phyloP scores from a whole-genome alignment of 2,329 filamentous ascomycete species.

The Paraphoma chrysanthemicola region DNA sequence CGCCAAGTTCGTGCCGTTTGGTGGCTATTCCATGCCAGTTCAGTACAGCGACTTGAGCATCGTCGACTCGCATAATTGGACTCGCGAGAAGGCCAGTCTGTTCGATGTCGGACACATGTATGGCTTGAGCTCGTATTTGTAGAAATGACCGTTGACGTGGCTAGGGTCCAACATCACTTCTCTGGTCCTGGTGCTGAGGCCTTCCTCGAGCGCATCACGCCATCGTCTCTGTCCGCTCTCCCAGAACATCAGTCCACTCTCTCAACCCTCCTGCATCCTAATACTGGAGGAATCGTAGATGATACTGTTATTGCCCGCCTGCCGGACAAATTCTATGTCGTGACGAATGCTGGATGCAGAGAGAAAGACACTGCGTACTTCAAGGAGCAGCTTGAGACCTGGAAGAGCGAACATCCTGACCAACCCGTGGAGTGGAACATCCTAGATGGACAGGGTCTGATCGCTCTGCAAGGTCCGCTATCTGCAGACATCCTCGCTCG shows the following conservation, averaged over 20 bases:
- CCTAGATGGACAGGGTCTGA: slow-evolving; percentile 74
- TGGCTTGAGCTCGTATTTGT: slow-evolving; percentile 13
- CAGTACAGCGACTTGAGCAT: slow-evolving; percentile 82
- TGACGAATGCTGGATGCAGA: slow-evolving; percentile 92
- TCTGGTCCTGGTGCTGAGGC: slow-evolving; percentile 78
- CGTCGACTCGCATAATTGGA: slow-evolving; percentile 87
- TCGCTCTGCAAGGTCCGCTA: slow-evolving; percentile 89
- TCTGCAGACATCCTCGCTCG: slow-evolving; percentile 72
- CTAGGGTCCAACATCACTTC: slow-evolving; percentile 80
- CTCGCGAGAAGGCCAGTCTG: slow-evolving; percentile 82
- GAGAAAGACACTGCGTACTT: slow-evolving; percentile 88
- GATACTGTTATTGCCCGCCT: slow-evolving; percentile 90
- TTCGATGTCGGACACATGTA: slow-evolving; percentile 99
- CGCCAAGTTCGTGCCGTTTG: slow-evolving; percentile 97
- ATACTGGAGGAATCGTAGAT: slow-evolving; percentile 89
- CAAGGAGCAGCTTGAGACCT: slow-evolving; percentile 67
- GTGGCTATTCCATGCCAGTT: slow-evolving; percentile 90
- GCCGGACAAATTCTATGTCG: slow-evolving; percentile 76
- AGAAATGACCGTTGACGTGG: slow-evolving; percentile 4
- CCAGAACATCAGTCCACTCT: slow-evolving; percentile 75
- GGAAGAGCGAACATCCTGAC: slow-evolving; percentile 46
- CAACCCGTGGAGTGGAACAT: slow-evolving; percentile 71
- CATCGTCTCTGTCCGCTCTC: slow-evolving; percentile 72
- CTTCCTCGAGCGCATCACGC: slow-evolving; percentile 86
- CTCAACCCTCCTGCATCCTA: slow-evolving; percentile 76